Base-by-base conservation (phyloP, 2,329 filamentous ascomycete species). In the Knoxdaviesia capensis region DNA sequence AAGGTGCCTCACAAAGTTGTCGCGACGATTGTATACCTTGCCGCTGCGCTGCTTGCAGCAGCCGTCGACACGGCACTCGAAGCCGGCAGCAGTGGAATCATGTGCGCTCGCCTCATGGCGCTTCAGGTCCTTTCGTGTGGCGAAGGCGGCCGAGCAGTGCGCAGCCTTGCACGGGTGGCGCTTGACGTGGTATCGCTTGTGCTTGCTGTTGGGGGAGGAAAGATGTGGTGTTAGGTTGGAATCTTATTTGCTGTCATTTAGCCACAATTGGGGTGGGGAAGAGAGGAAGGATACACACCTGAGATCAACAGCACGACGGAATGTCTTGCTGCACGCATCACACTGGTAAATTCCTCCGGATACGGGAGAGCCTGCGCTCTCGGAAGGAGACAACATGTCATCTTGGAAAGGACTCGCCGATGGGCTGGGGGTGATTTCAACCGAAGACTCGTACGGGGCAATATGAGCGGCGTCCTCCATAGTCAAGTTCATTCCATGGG, bases 41-140 rank as follows among this genome's bases (percentile, higher is more conserved):
- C 48, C 47, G 33, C 43, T 50, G 43, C 45, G 44, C 38, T 50
- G 47, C 44, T 53, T 53, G 20, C 46, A 46, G 46, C 51, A 53
- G n/a, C 49, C 49, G n/a, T 43, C 33, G 32, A 52, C 46, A 28
- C 45, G 49, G 45, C 51, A 53, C 28, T 45, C 46, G 45, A 51
- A 52, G n/a, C 50, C 45, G 5, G 46, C 44, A 36, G 43, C 41
- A 2, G 43, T 41, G 29, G 40, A 42, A 32, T 43, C 38, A 39
- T 48, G 43, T 4, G 45, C 48, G n/a, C 44, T 46, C 40, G 45
- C 48, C 43, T 44, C 40, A 41, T 53, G 51, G 7, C 51, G 47
- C 47, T 51, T 52, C 10, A 52, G 47, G 44, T 53, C 51, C 44
- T 53, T 53, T 32, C 48, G 46, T 32, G 51, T 53, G 29, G 50